Base-by-base conservation (phyloP, 805 yeast species). In the Ogataea zsoltii region DNA sequence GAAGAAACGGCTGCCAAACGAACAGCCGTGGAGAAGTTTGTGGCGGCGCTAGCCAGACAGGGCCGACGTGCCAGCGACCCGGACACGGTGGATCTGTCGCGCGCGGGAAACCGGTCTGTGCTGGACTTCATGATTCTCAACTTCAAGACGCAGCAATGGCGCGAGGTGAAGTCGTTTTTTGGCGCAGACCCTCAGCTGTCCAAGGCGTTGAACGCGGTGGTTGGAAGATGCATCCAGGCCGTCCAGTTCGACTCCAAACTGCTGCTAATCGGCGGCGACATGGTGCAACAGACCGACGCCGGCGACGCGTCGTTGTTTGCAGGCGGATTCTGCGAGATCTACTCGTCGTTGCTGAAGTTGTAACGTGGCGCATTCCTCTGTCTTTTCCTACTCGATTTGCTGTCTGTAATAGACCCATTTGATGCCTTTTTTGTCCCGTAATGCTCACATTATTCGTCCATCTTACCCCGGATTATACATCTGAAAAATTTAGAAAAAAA, bases 141-240 rank as follows among this genome's bases (percentile, higher is more conserved):
- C 44, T 38, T 60, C 7, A 29, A 31, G 13, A 58, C 57, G 2
- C 51, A 48, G 21, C 51, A 51, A 28, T 61, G 65, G 65, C 41
- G 36, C 15, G 35, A 38, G 18, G 45, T 49, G 17, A 44, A 50
- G 26, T 48, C 55, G 18, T 35, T 32, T n/a, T 33, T 38, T 26
- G 41, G 41, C 14, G 31, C 28, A 10, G n/a, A 23, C 26, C 15
- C 30, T 28, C 23, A 25, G 23, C 33, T 25, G 26, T 7, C 23
- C 19, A 14, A 17, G 15, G 15, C 28, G 25, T 23, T 21, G 25
- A 19, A 28, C 4, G 29, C 14, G 4, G 23, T 30, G 18, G 17
- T 45, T 26, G 41, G 42, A 18, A 40, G 45, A 12, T 48, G 53
- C n/a, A 36, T 45, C 1, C 50, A 50, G 14, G 49, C 50, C 5